Evolutionary conservation across 2,329 filamentous ascomycete genomes (phyloP), one percentile per base, ranked within the genome.

Genomic region (Pseudocercospora musae): DNA sequence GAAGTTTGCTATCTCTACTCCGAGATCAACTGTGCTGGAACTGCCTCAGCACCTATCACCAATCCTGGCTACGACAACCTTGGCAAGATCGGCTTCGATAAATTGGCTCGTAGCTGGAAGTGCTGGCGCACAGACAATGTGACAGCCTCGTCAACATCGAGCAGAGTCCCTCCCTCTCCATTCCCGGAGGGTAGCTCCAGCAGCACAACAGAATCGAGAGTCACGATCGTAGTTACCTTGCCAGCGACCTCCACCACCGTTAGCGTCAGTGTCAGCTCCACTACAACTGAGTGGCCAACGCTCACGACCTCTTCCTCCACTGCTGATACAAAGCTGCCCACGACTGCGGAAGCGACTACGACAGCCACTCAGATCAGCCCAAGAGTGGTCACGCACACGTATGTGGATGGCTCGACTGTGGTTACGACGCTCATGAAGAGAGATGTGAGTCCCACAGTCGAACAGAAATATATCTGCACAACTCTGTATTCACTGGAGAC

Each of bases 1-100:
- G 33, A 63, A 27, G 31, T 58, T 6, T 65, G 63, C 54, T 58
- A 49, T 37, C 55, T 65, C 6, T 63, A 65, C 58, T 56, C 33
- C 18, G 60, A 60, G 2, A 18, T 58, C 31, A 27, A 55, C 29
- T 65, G 63, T 27, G 7, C 20, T 15, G 63, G 63, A 25, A 37
- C 57, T 18, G 21, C 23, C 8, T 63, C 61, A 11, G 15, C 42
- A 9, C 57, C 57, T 9, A 59, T 63, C 40, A 25, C 55, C 27
- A n/a, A 56, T 25, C 61, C 61, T 1, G 61, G 61, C 23, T 63
- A 60, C 25, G 20, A n/a, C 18, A 42, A 63, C 29, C 27, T 60
- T 13, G 27, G 58, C 10, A 40, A 50, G 11, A 58, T 53, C 46
- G 42, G 25, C 2, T 64, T 64, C 40, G 46, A 58, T 37, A 52